phyloP scores from a whole-genome alignment of 139 green algal species.

The Chlorella sp. region DNA sequence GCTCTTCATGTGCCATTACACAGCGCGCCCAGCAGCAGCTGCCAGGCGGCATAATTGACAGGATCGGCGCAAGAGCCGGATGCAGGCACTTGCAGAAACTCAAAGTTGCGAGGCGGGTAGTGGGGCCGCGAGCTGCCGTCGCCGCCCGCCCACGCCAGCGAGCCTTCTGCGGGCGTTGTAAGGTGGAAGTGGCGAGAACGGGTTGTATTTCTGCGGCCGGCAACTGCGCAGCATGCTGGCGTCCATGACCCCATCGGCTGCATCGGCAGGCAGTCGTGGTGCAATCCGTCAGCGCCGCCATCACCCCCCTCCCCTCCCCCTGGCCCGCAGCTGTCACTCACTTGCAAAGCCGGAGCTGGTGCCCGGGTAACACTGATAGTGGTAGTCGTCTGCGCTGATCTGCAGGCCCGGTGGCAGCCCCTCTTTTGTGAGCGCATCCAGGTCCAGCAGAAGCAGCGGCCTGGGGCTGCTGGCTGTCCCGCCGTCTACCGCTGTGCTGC shows the following conservation, averaged over 20 bases:
- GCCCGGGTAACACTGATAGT: constrained; percentile 20
- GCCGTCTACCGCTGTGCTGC: too few relatives aligned
- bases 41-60: constrained; percentile 19
- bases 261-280: neutral
- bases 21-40: constrained; percentile 14
- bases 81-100: neutral
- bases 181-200: too few relatives aligned
- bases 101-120: neutral
- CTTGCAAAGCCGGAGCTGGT: neutral
- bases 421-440: constrained; percentile 7
- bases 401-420: neutral
- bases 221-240: neutral
- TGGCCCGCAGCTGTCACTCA: neutral
- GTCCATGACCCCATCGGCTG: neutral
- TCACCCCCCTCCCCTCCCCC: neutral
- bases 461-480: too few relatives aligned
- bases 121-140: neutral
- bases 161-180: neutral
- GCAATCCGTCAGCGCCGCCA: too few relatives aligned
- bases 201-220: neutral
- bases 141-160: constrained; percentile 11
- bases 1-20: neutral
- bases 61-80: constrained; percentile 3
- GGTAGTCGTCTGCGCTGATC: neutral
- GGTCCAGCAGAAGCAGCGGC: constrained; percentile 12